A percentile compares a stretch with the other conserved stretches of the same genome.
These are phyloP conservation scores for Pseudogymnoascus sp. DNA, from an alignment of 2,329 filamentous ascomycete species.

Conservation along the genomic window DNA sequence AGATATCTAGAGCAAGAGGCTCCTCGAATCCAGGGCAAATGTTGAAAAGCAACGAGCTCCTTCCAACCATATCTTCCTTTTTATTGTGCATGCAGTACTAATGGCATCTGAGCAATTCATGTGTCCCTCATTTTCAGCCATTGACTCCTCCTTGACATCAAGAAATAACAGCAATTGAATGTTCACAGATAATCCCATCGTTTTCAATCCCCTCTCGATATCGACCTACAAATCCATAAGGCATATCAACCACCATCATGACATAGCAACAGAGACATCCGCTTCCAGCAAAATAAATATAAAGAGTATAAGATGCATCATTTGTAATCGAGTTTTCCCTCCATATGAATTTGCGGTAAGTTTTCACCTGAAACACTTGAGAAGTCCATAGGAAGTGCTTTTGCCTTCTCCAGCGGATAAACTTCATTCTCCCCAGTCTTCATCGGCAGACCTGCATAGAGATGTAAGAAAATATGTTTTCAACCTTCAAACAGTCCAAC, in stretches of 20 bases:
- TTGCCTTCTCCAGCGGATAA: background rate
- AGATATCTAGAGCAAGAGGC: conserved; percentile 1
- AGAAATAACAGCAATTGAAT: background rate
- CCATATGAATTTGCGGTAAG: background rate
- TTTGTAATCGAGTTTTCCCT: background rate
- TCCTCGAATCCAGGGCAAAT: background rate
- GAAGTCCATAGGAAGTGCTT: too few species aligned
- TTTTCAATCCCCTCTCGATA: background rate
- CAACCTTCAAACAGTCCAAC: background rate
- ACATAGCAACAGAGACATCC: background rate
- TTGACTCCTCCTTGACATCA: background rate
- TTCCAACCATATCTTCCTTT: background rate
- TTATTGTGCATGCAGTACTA: background rate
- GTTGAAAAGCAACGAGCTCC: conserved; percentile 1
- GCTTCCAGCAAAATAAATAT: background rate
- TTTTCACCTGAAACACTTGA: too few species aligned
- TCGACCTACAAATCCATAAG: background rate
- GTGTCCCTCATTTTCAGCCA: background rate
- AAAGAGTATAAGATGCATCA: background rate
- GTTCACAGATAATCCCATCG: background rate
- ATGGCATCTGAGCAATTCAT: background rate
- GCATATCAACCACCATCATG: background rate
- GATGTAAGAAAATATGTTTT: background rate
- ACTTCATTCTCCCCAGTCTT: background rate
- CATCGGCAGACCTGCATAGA: background rate